Evolutionary conservation across 306 rosid genomes (phyloP).

Genomic region (Calophaca sinica): DNA sequence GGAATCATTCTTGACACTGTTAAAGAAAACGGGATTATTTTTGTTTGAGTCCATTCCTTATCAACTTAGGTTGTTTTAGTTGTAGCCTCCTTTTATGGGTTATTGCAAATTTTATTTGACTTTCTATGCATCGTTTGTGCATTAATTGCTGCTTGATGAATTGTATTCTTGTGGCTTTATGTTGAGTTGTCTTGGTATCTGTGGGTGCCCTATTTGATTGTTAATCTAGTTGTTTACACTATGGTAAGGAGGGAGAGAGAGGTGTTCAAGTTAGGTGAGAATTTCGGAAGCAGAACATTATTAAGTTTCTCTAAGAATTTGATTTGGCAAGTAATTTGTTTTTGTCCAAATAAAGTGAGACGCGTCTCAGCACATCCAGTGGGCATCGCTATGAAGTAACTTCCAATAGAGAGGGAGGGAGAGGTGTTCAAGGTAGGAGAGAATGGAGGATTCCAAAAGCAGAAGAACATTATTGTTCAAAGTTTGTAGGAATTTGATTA

Average conservation of each 20-base stretch:
- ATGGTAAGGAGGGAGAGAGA: background rate
- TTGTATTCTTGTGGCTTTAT: background rate
- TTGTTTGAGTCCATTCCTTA: constrained; percentile 47
- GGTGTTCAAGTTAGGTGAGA: no score
- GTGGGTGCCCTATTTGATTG: background rate
- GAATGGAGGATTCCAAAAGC: background rate
- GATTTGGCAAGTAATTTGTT: no score
- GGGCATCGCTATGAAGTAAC: no score
- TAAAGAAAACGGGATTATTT: constrained; percentile 72
- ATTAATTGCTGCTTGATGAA: background rate
- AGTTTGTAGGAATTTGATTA: background rate
- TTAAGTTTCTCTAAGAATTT: no score
- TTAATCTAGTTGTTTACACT: background rate
- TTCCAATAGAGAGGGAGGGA: no score
- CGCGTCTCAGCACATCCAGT: no score
- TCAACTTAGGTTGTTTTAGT: background rate
- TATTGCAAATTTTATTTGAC: constrained; percentile 22
- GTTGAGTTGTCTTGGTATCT: background rate
- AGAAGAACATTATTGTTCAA: background rate
- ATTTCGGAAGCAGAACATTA: no score
- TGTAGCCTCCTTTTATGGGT: constrained; percentile 7
- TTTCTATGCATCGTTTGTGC: constrained; percentile 11
- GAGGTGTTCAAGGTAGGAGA: background rate
- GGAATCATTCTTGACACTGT: constrained; percentile 85
- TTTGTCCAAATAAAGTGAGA: no score